Conservation (phyloP, 73 alveolate genomes). For the Paramecium bursaria region DNA sequence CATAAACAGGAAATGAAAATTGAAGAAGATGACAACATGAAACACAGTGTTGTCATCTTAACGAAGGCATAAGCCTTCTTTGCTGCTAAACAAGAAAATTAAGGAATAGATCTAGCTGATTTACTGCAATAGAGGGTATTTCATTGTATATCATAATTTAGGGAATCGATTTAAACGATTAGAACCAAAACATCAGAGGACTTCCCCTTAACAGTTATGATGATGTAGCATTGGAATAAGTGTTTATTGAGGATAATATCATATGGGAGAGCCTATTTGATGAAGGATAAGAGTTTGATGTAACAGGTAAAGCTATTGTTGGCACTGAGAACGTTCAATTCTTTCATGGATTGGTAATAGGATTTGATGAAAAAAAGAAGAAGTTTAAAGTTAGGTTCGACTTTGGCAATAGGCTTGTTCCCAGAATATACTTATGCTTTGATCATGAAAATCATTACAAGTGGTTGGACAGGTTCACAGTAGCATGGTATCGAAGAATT, state of each 20-base stretch:
- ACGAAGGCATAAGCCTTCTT: constrained; percentile 8
- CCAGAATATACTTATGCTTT: constrained; percentile 50
- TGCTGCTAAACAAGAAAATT: constrained; percentile 2
- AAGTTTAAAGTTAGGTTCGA: constrained; percentile 46
- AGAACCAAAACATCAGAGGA: constrained; percentile 45
- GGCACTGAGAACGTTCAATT: constrained; percentile 36
- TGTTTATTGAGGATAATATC: constrained; percentile 36
- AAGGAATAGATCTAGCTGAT: not conserved
- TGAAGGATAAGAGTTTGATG: constrained; percentile 29
- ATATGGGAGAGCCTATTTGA: constrained; percentile 52
- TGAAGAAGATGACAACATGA: constrained; percentile 24
- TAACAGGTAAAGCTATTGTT: constrained; percentile 26
- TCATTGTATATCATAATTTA: not conserved
- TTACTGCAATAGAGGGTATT: not conserved
- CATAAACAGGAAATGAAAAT: constrained; percentile 36
- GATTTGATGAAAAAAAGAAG: constrained; percentile 47
- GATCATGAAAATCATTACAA: constrained; percentile 53
- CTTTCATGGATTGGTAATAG: constrained; percentile 43
- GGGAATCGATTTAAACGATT: constrained; percentile 69
- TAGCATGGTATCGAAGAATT: constrained; percentile 32
- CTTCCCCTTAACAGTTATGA: constrained; percentile 65
- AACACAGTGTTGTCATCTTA: constrained; percentile 3
- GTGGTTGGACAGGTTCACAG: constrained; percentile 25
- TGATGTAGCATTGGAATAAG: constrained; percentile 64
- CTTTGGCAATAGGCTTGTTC: not conserved